Evolutionary conservation across 2,329 filamentous ascomycete species (phyloP), one percentile per base, ranked within the genome.

Genomic region (Botrytis deweyae): DNA sequence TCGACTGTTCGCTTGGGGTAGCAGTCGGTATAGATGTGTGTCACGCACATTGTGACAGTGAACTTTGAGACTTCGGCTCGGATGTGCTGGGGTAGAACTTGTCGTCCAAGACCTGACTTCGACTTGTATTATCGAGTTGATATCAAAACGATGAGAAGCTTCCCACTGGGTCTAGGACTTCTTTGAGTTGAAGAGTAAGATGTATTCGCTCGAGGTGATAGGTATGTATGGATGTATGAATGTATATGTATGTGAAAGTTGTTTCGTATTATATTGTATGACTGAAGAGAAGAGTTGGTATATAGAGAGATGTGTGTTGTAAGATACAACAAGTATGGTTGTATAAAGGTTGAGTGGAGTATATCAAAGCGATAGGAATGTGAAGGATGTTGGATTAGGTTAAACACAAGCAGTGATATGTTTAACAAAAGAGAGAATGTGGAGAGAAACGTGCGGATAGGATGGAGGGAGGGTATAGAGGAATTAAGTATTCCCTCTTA

Each of bases 11-110:
- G 82, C 73, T 85, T 85, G 5, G 85, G 83, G 82, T 84, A 84
- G 78, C 84, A 78, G 79, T 85, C 84, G 49, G 84, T 82, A 82
- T 84, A 86, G 69, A 85, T 76, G 77, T 86, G 83, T 74, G 83
- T 85, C 75, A 84, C 83, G 81, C 87, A 88, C 87, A 88, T 88
- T 67, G 82, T 84, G 83, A 79, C 78, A 77, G 33, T 18, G 33
- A 38, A 44, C 40, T 61, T 49, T 69, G 52, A 44, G 29, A 40
- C 40, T 72, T 68, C 12, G 63, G 38, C 7, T 49, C 20, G 71
- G 64, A 61, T 72, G 40, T 62, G 40, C 42, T 69, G 52, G 38
- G 58, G 42, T 58, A 72, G 52, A 36, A 52, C 29, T 61, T 49
- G 52, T 49, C 29, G 52, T 69, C 65, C 52, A 62, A 61, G 42